Conservation (phyloP, 106 monocot species). For the Xerophyta viscosa region DNA sequence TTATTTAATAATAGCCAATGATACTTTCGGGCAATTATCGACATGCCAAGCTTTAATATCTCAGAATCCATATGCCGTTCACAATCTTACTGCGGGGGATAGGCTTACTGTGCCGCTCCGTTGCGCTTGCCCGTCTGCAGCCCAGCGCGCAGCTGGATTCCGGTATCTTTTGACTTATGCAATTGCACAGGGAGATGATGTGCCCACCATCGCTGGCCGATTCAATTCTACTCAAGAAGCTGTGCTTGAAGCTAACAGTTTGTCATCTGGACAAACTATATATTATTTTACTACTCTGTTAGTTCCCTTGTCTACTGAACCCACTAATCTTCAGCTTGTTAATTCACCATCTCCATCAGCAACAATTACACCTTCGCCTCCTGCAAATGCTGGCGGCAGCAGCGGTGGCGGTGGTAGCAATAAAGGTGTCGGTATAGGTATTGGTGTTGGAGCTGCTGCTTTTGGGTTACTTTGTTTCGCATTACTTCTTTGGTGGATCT, state of each 20-base stretch:
- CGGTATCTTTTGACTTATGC: slow-evolving; percentile 58
- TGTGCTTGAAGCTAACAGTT: slow-evolving; percentile 41
- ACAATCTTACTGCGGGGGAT: too few species aligned
- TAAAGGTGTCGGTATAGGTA: slow-evolving; percentile 35
- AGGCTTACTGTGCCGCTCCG: slow-evolving; percentile 45
- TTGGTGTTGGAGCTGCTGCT: slow-evolving; percentile 34
- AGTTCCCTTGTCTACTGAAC: slow-evolving; percentile 40
- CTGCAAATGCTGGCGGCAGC: slow-evolving; percentile 6
- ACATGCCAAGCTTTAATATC: slow-evolving; percentile 83
- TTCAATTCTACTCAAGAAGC: slow-evolving; percentile 21
- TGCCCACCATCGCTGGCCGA: slow-evolving; percentile 26
- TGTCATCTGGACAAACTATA: slow-evolving; percentile 14
- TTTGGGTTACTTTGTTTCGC: slow-evolving; percentile 20
- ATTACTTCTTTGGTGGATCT: too few species aligned
- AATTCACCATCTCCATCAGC: background rate
- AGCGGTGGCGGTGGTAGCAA: background rate
- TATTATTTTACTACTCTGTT: slow-evolving; percentile 67
- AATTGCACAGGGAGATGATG: slow-evolving; percentile 31
- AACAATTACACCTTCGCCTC: slow-evolving; percentile 4
- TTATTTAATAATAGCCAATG: slow-evolving; percentile 56
- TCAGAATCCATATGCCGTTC: too few species aligned
- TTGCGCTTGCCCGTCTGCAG: slow-evolving; percentile 66
- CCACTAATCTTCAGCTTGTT: slow-evolving; percentile 19
- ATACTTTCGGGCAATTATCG: slow-evolving; percentile 72
- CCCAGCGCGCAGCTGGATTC: slow-evolving; percentile 36